Percentiles rank a stretch among this genome's conserved stretches.
Evolutionary conservation across 2,329 filamentous ascomycete genomes (phyloP).

Genomic region (Cordyceps militaris): DNA sequence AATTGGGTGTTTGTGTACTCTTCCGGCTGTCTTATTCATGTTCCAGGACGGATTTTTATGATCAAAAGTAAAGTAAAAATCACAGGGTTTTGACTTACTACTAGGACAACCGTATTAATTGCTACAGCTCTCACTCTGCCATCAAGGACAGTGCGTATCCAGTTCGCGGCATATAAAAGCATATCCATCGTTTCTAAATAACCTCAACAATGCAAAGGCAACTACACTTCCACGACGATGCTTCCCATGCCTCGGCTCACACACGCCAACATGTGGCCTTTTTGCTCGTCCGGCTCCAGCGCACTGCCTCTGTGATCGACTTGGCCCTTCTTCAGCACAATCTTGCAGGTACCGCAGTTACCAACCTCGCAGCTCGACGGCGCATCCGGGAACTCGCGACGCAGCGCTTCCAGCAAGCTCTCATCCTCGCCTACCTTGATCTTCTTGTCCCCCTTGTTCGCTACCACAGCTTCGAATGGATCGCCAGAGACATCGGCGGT

Average conservation of each 20-base stretch:
- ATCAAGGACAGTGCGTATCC: no score
- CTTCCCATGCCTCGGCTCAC: slow-evolving; percentile 45
- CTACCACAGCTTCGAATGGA: slow-evolving; percentile 51
- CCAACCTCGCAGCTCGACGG: slow-evolving; percentile 47
- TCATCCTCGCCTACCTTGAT: slow-evolving; percentile 43
- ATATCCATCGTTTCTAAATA: no score
- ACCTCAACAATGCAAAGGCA: no score
- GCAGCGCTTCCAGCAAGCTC: slow-evolving; percentile 42
- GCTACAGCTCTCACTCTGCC: no score
- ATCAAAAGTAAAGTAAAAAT: no score
- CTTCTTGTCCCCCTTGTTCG: slow-evolving; percentile 29
- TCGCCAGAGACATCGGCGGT: slow-evolving; percentile 46
- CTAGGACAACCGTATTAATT: no score
- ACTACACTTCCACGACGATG: slow-evolving; percentile 42
- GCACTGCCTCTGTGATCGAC: slow-evolving; percentile 45
- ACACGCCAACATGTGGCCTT: slow-evolving; percentile 40
- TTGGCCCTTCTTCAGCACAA: slow-evolving; percentile 33
- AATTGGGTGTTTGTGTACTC: no score
- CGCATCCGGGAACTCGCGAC: slow-evolving; percentile 34
- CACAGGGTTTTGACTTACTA: no score
- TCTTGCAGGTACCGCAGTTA: slow-evolving; percentile 47
- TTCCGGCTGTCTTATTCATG: no score
- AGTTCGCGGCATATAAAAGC: no score
- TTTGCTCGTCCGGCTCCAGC: slow-evolving; percentile 38
- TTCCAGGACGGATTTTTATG: no score